A percentile compares a stretch with the other conserved stretches of the same genome.
phyloP scores from a whole-genome alignment of 129 eudicot species.

The Arctium minus region DNA sequence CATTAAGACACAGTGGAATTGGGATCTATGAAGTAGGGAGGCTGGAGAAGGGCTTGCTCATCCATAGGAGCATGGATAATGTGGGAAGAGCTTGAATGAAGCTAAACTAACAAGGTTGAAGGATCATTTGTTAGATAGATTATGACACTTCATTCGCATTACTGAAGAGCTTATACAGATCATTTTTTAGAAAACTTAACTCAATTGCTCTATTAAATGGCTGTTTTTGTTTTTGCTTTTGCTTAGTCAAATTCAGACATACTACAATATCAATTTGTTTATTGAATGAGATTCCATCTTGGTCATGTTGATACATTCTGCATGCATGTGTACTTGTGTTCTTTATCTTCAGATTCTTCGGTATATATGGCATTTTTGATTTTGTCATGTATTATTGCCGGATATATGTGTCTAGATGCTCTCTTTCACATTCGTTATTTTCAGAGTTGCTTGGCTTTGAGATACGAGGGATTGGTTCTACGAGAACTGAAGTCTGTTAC shows the following conservation, averaged over 20 bases:
- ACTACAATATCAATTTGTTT: background rate
- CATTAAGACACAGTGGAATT: background rate
- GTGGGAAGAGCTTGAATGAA: slow-evolving; percentile 8
- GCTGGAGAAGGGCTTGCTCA: background rate
- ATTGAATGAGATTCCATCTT: background rate
- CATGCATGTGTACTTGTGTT: background rate
- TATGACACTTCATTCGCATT: background rate
- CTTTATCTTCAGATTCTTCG: background rate
- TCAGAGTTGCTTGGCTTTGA: slow-evolving; percentile 82
- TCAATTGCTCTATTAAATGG: background rate
- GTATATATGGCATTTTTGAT: background rate
- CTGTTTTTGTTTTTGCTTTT: background rate
- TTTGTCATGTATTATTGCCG: background rate
- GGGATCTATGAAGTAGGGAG: background rate
- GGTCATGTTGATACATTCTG: background rate
- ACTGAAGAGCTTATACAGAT: background rate
- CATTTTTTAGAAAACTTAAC: background rate
- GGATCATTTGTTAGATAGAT: background rate
- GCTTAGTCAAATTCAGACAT: background rate
- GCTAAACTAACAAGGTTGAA: slow-evolving; percentile 2
- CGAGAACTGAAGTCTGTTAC: slow-evolving; percentile 49
- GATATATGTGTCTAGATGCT: background rate
- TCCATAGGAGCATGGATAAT: background rate
- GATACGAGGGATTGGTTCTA: slow-evolving; percentile 80
- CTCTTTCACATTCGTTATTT: background rate